Evolutionary conservation across 176 grass and related monocot species (phyloP).

Genomic region (Juncus inflexus): DNA sequence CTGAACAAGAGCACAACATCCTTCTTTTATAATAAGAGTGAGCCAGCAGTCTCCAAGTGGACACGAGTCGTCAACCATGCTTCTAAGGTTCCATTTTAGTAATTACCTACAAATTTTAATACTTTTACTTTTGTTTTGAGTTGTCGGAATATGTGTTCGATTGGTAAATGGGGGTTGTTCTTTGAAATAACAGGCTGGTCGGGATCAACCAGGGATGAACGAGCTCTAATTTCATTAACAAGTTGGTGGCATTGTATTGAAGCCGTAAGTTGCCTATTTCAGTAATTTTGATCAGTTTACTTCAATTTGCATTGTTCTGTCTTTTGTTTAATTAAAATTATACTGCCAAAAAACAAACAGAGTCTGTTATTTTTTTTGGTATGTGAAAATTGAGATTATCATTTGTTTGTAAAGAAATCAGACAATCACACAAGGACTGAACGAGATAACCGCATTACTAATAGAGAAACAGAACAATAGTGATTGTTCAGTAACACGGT

Average conservation of each 20-base stretch:
- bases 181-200: slow-evolving; percentile 70
- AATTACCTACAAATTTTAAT: background rate
- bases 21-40: slow-evolving; percentile 36
- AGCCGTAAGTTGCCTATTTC: slow-evolving; percentile 62
- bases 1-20: slow-evolving; percentile 45
- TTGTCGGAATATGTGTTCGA: background rate
- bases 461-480: too few relatives aligned
- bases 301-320: too few relatives aligned
- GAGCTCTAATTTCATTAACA: slow-evolving; percentile 58
- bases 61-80: slow-evolving; percentile 38
- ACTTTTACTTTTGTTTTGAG: too few relatives aligned
- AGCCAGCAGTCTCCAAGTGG: slow-evolving; percentile 42
- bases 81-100: slow-evolving; percentile 30
- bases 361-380: too few relatives aligned
- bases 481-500: too few relatives aligned
- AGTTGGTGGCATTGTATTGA: slow-evolving; percentile 98
- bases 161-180: background rate
- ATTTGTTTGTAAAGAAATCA: slow-evolving; percentile 12
- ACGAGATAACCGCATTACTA: too few relatives aligned
- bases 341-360: too few relatives aligned
- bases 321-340: too few relatives aligned
- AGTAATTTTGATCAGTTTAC: too few relatives aligned
- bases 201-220: slow-evolving; percentile 58
- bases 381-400: too few relatives aligned
- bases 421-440: too few relatives aligned